Evolutionary conservation across 768 basidiomycete genomes (phyloP).

Genomic region (Panaeolus papilionaceus): DNA sequence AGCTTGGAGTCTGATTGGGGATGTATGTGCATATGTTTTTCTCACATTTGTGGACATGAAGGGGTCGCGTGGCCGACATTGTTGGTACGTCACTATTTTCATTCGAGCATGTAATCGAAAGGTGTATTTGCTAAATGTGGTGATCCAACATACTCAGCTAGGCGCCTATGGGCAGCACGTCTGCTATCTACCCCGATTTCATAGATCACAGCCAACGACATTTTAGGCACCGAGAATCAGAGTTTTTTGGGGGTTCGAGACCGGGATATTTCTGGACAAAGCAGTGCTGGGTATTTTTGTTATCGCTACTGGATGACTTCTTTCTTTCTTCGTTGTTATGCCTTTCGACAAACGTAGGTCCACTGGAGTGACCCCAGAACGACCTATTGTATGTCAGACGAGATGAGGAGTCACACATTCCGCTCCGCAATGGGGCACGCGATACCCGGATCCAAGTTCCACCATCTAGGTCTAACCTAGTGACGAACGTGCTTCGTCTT

Average conservation of each 20-base stretch:
- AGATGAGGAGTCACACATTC: background rate
- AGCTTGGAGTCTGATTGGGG: background rate
- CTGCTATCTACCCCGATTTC: background rate
- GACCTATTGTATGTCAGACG: background rate
- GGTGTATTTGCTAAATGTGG: background rate
- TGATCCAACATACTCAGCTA: background rate
- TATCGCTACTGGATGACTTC: background rate
- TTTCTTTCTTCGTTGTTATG: background rate
- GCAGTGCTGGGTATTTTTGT: background rate
- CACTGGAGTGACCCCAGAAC: background rate
- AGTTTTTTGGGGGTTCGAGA: background rate
- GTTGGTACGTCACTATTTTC: background rate
- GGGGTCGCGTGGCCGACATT: background rate
- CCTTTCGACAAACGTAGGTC: background rate
- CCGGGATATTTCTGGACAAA: background rate
- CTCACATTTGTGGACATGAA: background rate
- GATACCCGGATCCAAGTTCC: background rate
- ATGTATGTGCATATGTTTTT: too few relatives aligned
- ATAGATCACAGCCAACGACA: background rate
- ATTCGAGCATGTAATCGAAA: constrained; percentile 7
- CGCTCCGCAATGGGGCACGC: background rate
- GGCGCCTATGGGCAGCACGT: background rate
- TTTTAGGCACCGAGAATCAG: background rate
- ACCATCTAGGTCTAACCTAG: background rate
- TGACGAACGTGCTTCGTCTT: background rate